phyloP scores from a whole-genome alignment of 2,329 filamentous ascomycete species.

The Elsinoe necatrix region DNA sequence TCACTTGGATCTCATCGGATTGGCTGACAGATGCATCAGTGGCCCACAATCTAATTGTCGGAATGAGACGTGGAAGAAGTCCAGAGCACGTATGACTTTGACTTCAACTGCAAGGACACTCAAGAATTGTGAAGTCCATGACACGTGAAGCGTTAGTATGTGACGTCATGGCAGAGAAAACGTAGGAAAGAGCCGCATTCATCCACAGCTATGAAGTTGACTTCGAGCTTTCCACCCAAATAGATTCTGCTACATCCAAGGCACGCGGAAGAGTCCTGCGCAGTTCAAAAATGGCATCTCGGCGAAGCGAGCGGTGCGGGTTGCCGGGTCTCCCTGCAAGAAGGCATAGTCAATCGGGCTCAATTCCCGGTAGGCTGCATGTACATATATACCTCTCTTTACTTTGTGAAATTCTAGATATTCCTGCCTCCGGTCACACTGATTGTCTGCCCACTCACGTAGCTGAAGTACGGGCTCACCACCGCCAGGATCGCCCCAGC shows the following conservation, averaged over 20 bases:
- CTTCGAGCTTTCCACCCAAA: too few relatives aligned
- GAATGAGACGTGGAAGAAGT: too few relatives aligned
- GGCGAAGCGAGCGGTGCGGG: background rate
- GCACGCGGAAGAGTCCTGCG: background rate
- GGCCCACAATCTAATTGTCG: too few relatives aligned
- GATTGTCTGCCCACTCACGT: slow-evolving; percentile 80
- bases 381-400: too few relatives aligned
- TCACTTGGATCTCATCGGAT: too few relatives aligned
- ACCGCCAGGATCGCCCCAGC: slow-evolving; percentile 69
- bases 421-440: slow-evolving; percentile 71
- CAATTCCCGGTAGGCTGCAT: too few relatives aligned
- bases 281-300: background rate
- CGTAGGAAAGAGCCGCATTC: background rate
- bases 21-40: too few relatives aligned
- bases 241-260: background rate
- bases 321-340: background rate
- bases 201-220: background rate
- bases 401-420: slow-evolving; percentile 48
- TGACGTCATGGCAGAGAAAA: background rate
- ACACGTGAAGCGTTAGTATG: background rate
- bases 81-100: too few relatives aligned
- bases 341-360: too few relatives aligned
- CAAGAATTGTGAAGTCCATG: background rate
- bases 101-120: too few relatives aligned
- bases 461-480: slow-evolving; percentile 72